Conservation (phyloP, 2,329 filamentous ascomycete species). For the Alternaria brassicae region DNA sequence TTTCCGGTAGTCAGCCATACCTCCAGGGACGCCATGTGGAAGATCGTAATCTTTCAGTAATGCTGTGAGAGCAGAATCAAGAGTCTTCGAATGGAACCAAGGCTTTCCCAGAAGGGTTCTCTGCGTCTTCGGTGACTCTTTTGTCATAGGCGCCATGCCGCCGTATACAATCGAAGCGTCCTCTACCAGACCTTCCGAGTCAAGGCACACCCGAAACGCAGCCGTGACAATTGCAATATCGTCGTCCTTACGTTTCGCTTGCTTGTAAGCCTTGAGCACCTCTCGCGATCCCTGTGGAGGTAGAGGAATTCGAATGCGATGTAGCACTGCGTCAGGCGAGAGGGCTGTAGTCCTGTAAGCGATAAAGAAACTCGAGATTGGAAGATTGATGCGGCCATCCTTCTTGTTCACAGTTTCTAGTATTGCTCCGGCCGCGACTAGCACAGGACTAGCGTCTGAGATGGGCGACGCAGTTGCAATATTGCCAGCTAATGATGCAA, state of each 20-base stretch:
- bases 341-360: conserved; percentile 86
- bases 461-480: conserved; percentile 93
- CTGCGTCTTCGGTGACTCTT: conserved; percentile 77
- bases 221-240: conserved; percentile 97
- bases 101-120: conserved; percentile 75
- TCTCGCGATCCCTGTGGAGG: conserved; percentile 71
- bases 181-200: conserved; percentile 71
- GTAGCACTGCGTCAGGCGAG: conserved; percentile 78
- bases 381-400: conserved; percentile 64
- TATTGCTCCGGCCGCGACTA: conserved; percentile 82
- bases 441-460: conserved; percentile 90
- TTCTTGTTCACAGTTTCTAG: conserved; percentile 76
- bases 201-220: conserved; percentile 76
- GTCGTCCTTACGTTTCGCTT: conserved; percentile 94
- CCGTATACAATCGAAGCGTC: conserved; percentile 85
- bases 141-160: conserved; percentile 89
- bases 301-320: conserved; percentile 80
- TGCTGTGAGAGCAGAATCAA: conserved; percentile 85
- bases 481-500: conserved; percentile 92
- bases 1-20: conserved; percentile 95
- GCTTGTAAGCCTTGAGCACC: conserved; percentile 88
- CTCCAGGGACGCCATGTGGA: conserved; percentile 85
- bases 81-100: conserved; percentile 78
- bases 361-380: conserved; percentile 88
- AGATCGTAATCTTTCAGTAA: conserved; percentile 85